A percentile compares a stretch with the other conserved stretches of the same genome.
Conservation (phyloP, 176 grass and related monocot genomes). For the Musa beccarii region DNA sequence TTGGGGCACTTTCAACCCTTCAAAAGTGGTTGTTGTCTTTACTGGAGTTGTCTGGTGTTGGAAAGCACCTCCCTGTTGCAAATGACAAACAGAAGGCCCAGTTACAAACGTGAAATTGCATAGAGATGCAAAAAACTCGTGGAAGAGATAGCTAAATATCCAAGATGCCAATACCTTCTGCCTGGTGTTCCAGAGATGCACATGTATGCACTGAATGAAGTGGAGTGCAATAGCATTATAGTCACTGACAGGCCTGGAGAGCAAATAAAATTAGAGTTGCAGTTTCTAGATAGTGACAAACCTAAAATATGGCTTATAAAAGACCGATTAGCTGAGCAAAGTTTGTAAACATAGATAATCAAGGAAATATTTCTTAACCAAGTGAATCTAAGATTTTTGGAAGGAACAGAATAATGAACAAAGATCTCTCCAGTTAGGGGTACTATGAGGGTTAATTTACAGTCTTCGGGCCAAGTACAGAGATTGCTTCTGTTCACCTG, state of each 20-base stretch:
- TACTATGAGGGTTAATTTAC: no score
- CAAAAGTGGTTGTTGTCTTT: constrained; percentile 28
- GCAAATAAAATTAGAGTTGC: neutral
- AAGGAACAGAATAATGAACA: no score
- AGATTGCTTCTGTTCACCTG: no score
- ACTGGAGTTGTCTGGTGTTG: constrained; percentile 25
- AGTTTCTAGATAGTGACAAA: no score
- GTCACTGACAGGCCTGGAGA: constrained; percentile 65
- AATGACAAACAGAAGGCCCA: neutral
- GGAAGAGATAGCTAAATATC: neutral
- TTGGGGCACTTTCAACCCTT: constrained; percentile 27
- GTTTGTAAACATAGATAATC: constrained; percentile 6
- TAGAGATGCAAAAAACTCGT: neutral
- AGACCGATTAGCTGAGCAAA: neutral
- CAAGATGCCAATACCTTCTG: constrained; percentile 38
- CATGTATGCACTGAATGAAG: constrained; percentile 73
- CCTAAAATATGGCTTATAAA: no score
- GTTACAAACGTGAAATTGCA: no score
- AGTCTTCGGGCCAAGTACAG: no score
- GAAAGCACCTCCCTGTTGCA: constrained; percentile 29
- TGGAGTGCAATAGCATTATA: constrained; percentile 68
- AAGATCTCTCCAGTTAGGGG: no score
- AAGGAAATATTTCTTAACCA: neutral
- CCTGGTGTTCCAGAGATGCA: constrained; percentile 73
- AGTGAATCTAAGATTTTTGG: no score